Evolutionary conservation across 208 protist species (phyloP).

Genomic region (Leishmania martiniquensis): DNA sequence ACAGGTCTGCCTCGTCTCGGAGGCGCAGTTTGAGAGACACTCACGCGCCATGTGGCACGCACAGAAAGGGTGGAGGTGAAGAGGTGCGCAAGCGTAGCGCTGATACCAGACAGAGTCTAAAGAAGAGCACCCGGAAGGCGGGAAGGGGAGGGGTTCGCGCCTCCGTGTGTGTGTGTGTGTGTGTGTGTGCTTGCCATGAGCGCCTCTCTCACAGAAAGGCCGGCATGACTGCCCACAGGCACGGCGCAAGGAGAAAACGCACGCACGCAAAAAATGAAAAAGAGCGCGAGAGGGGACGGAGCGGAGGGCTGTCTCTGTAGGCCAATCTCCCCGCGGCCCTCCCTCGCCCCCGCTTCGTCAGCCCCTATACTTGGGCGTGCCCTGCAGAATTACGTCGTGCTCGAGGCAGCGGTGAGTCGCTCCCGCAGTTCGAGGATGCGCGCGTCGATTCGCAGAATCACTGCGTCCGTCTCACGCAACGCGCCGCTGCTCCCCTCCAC

Average conservation of each 20-base stretch:
- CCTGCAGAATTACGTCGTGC: neutral
- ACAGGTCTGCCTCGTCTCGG: neutral
- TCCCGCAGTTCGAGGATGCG: slow-evolving; percentile 50
- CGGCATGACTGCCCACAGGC: too few species aligned
- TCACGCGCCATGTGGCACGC: neutral
- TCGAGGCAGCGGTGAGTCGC: slow-evolving; percentile 24
- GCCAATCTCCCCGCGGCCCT: slow-evolving; percentile 3
- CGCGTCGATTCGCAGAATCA: slow-evolving; percentile 59
- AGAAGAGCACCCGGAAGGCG: neutral
- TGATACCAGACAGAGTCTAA: neutral
- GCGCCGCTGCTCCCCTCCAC: slow-evolving; percentile 71
- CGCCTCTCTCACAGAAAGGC: too few species aligned
- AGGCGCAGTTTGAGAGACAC: neutral
- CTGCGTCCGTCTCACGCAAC: slow-evolving; percentile 47
- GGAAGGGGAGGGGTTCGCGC: neutral
- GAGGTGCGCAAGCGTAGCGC: neutral
- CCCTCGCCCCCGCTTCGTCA: neutral
- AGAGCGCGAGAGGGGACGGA: too few species aligned
- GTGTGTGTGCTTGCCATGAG: too few species aligned
- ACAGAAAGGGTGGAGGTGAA: neutral
- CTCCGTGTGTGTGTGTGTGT: too few species aligned
- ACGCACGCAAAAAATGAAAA: too few species aligned
- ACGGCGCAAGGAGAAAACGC: too few species aligned
- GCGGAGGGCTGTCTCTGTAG: neutral
- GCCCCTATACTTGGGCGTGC: neutral